Evolutionary conservation across 148 eudicot species (phyloP).

Genomic region (Rhododendron williamsianum): DNA sequence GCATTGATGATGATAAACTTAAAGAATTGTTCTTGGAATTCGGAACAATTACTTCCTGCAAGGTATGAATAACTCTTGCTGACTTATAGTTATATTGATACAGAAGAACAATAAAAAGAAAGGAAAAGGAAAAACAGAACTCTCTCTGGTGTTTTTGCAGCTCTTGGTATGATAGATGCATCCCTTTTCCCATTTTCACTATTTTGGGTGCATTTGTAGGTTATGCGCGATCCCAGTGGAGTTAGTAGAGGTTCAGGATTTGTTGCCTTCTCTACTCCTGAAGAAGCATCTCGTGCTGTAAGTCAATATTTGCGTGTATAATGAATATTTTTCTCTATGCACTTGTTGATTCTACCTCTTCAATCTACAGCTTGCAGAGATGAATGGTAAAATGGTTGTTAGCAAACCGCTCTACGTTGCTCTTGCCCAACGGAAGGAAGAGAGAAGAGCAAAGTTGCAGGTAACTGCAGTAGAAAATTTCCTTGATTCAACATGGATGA

Average conservation of each 20-base stretch:
- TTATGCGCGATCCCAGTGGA: slow-evolving; percentile 81
- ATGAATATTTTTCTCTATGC: neutral
- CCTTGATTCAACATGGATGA: neutral
- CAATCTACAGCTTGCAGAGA: slow-evolving; percentile 57
- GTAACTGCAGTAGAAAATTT: slow-evolving; percentile 23
- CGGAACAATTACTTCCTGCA: slow-evolving; percentile 74
- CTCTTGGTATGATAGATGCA: neutral
- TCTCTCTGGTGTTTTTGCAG: neutral
- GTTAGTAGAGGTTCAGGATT: slow-evolving; percentile 79
- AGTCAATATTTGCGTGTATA: slow-evolving; percentile 16
- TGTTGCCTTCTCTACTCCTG: slow-evolving; percentile 71
- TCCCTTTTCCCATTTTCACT: neutral
- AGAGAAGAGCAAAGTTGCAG: slow-evolving; percentile 81
- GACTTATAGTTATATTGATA: neutral
- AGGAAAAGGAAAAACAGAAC: neutral
- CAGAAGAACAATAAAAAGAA: neutral
- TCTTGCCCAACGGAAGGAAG: slow-evolving; percentile 83
- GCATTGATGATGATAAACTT: slow-evolving; percentile 72
- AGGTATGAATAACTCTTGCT: slow-evolving; percentile 32
- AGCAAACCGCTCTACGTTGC: slow-evolving; percentile 92
- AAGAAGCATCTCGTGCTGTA: slow-evolving; percentile 79
- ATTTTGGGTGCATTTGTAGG: slow-evolving; percentile 28
- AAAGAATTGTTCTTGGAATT: slow-evolving; percentile 65
- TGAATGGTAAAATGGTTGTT: slow-evolving; percentile 76
- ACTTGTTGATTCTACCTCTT: neutral